Conservation (phyloP, 441 rosid species). For the Hura crepitans region DNA sequence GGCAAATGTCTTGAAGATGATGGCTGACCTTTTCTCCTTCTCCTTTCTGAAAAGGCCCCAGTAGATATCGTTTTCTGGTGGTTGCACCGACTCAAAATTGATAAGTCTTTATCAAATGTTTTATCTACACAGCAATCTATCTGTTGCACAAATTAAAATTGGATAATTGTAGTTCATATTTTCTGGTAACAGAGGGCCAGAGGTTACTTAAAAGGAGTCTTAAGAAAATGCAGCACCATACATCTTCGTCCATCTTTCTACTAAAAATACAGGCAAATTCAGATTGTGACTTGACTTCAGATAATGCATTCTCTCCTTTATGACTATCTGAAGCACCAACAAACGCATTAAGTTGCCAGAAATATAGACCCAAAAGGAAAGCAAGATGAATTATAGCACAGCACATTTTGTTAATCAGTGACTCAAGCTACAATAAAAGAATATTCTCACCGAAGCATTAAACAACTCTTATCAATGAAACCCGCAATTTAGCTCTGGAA, state of each 20-base stretch:
- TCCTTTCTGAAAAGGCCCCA: constrained; percentile 29
- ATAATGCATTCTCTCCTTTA: constrained; percentile 32
- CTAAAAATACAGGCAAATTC: constrained; percentile 43
- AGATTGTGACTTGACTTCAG: constrained; percentile 37
- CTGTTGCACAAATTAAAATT: constrained; percentile 41
- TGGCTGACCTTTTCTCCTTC: constrained; percentile 25
- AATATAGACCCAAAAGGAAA: background rate
- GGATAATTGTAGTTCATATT: constrained; percentile 17
- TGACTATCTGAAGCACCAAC: constrained; percentile 43
- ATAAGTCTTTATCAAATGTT: constrained; percentile 42
- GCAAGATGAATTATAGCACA: background rate
- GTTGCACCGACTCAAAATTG: constrained; percentile 34
- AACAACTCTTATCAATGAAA: background rate
- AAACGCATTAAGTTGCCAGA: constrained; percentile 23
- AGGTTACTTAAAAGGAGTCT: constrained; percentile 16
- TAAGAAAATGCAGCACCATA: constrained; percentile 31
- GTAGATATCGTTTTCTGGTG: constrained; percentile 27
- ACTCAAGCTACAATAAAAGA: constrained; percentile 11
- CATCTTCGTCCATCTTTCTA: constrained; percentile 47
- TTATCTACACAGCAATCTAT: constrained; percentile 31
- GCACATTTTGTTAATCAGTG: background rate
- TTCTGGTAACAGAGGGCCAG: constrained; percentile 16
- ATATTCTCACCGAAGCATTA: constrained; percentile 1
- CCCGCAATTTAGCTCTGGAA: background rate
- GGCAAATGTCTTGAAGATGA: constrained; percentile 33